These are phyloP conservation scores for Penicillium riverlandense DNA, from an alignment of 495 filamentous ascomycete species.

Conservation along the genomic window DNA sequence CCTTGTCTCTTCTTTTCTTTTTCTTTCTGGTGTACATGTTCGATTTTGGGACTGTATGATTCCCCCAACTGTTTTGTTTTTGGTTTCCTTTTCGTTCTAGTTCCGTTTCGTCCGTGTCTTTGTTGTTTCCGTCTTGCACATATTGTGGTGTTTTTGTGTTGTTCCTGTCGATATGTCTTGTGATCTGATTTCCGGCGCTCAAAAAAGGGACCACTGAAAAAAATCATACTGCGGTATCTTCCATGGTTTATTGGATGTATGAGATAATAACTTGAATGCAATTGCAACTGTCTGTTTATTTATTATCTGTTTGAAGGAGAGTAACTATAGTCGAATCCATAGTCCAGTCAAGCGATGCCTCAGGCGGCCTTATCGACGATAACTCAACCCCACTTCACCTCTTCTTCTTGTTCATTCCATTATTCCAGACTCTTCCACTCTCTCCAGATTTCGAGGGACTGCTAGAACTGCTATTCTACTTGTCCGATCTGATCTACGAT, in stretches of 20 bases:
- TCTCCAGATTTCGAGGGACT: too few species aligned
- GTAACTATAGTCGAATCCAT: too few species aligned
- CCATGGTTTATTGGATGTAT: conserved; percentile 7
- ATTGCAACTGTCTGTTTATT: conserved; percentile 2
- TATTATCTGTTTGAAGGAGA: too few species aligned
- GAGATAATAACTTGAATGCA: conserved; percentile 12
- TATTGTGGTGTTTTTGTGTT: not conserved
- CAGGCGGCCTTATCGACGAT: conserved; percentile 3
- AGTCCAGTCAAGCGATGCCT: conserved; percentile 1
- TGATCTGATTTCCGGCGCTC: conserved; percentile 14
- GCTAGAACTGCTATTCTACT: too few species aligned
- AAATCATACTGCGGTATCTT: conserved; percentile 18
- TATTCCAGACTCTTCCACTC: too few species aligned
- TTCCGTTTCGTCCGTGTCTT: conserved; percentile 2
- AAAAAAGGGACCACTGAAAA: conserved; percentile 11
- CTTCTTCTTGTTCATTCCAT: too few species aligned
- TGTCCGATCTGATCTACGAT: too few species aligned
- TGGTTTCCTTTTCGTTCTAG: not conserved
- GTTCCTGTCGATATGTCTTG: conserved; percentile 3
- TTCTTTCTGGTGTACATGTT: conserved; percentile 6
- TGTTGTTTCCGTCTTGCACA: conserved; percentile 3
- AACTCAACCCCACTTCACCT: not conserved
- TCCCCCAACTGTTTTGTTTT: conserved; percentile 10
- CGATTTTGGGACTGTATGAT: conserved; percentile 21
- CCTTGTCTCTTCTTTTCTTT: conserved; percentile 4